Evolutionary conservation across 2,329 filamentous ascomycete species (phyloP), one percentile per base, ranked within the genome.

Genomic region (Ophiocordyceps australis): DNA sequence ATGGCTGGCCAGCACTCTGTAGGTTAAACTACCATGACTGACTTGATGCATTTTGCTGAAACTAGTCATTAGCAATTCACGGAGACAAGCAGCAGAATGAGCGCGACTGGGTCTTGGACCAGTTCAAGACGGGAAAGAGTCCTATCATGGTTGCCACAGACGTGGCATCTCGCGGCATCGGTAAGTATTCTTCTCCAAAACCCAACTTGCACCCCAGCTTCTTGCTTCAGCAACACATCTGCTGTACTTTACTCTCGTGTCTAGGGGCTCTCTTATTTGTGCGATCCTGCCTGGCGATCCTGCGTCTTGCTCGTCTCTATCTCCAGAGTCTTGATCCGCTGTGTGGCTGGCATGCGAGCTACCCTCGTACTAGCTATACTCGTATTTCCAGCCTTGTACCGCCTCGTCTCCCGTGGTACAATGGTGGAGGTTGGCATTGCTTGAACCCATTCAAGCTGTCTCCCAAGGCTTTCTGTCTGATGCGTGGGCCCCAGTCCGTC

Each of bases 111-210:
- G 89, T 95, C 45, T 67, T 98, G 50, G 91, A 95, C 56, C 86
- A 95, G 57, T 98, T 98, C 74, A 98, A 95, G 74, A 81, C 80
- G 38, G 85, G 83, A 60, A 94, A 95, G 68, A 93, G 83, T 62
- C 89, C 89, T 51, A 92, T 98, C 73, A 93, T 98, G 85, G 89
- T 98, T 62, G 89, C 89, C 61, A 98, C 89, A 39, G 89, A 95
- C 50, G 89, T 98, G 60, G 89, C 89, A 61, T 95, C 89, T 51
- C 89, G 89, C 85, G 89, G 89, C 82, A 94, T 98, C 62, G 89
- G 89, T 94, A 91, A 92, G 83, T 86, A 45, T 43, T n/a, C n/a
- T n/a, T n/a, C n/a, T n/a, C n/a, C n/a, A n/a, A n/a, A n/a, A n/a
- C n/a, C n/a, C n/a, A 19, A 19, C 7, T 19, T 10, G 7, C 17